Percentiles rank a stretch among this genome's conserved stretches.
phyloP scores from a whole-genome alignment of 225 moss, liverwort and hornwort genomes.

The Polytrichum commune region DNA sequence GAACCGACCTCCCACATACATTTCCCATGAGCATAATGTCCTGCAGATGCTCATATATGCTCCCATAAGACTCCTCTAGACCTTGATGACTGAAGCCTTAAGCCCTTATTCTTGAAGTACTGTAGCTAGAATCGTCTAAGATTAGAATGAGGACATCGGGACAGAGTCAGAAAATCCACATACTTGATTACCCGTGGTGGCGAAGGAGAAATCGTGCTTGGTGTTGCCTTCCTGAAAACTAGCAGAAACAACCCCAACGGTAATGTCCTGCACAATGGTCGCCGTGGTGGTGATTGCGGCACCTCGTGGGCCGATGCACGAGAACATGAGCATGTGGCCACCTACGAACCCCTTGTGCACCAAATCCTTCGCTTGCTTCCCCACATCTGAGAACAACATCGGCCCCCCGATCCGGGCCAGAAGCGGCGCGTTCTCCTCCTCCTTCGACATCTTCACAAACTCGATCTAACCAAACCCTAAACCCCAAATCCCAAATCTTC shows the following conservation, averaged over 20 bases:
- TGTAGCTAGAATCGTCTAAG: too few relatives aligned
- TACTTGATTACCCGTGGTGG: constrained; percentile 56
- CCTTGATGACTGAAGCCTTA: too few relatives aligned
- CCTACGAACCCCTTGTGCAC: constrained; percentile 69
- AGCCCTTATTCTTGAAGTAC: too few relatives aligned
- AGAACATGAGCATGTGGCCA: constrained; percentile 74
- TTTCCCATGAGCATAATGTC: too few relatives aligned
- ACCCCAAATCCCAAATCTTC: neutral
- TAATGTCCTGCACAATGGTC: constrained; percentile 55
- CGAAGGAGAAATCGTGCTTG: constrained; percentile 52
- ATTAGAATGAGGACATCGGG: too few relatives aligned
- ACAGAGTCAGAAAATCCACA: neutral
- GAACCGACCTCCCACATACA: too few relatives aligned
- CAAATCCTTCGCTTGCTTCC: constrained; percentile 75
- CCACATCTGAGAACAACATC: constrained; percentile 58
- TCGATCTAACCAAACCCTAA: neutral
- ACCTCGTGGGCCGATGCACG: constrained; percentile 64
- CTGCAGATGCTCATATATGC: too few relatives aligned
- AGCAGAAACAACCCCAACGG: constrained; percentile 61
- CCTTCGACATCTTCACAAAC: constrained; percentile 11
- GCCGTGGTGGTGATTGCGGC: constrained; percentile 61
- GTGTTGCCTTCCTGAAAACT: constrained; percentile 53
- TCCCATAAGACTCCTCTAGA: too few relatives aligned
- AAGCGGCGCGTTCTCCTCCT: constrained; percentile 20
- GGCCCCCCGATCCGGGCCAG: constrained; percentile 61